Percentiles rank a stretch among this genome's conserved stretches.
phyloP scores from a whole-genome alignment of 2,329 filamentous ascomycete species.

The Fusarium dlaminii region DNA sequence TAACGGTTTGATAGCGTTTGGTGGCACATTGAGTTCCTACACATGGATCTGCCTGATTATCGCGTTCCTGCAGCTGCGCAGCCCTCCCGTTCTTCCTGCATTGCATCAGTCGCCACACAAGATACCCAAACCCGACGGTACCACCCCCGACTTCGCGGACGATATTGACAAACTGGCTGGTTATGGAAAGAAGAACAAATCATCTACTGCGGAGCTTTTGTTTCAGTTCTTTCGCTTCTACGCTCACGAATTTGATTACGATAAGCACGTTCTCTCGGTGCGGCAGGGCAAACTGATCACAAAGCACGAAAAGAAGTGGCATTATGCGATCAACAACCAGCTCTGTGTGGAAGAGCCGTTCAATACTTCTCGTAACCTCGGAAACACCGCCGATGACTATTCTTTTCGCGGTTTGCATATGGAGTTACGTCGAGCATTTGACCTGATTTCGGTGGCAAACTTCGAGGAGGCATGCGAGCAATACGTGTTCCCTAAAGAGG shows the following conservation, averaged over 20 bases:
- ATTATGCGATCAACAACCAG: conserved; percentile 79
- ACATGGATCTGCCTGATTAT: conserved; percentile 99
- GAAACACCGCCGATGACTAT: conserved; percentile 95
- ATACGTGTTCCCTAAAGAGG: conserved; percentile 87
- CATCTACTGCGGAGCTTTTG: conserved; percentile 83
- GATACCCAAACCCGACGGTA: conserved; percentile 67
- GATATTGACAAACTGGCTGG: conserved; percentile 78
- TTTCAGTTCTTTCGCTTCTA: conserved; percentile 98
- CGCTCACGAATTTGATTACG: conserved; percentile 91
- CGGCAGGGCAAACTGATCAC: conserved; percentile 80
- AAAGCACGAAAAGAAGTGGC: conserved; percentile 90
- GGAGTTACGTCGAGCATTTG: conserved; percentile 89
- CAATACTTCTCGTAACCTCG: conserved; percentile 87
- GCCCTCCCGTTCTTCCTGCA: conserved; percentile 84
- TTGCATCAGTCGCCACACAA: conserved; percentile 74
- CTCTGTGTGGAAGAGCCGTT: conserved; percentile 98
- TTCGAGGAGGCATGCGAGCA: conserved; percentile 87
- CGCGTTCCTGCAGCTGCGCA: conserved; percentile 89
- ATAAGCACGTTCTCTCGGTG: conserved; percentile 84
- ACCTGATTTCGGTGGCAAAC: conserved; percentile 79
- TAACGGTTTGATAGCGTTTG: conserved; percentile 70
- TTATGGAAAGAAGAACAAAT: conserved; percentile 82
- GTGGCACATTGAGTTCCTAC: conserved; percentile 95
- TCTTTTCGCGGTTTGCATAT: conserved; percentile 91
- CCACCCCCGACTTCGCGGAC: conserved; percentile 84